phyloP scores from a whole-genome alignment of 1,284 basidiomycete genomes.

The Peniophora sp. region DNA sequence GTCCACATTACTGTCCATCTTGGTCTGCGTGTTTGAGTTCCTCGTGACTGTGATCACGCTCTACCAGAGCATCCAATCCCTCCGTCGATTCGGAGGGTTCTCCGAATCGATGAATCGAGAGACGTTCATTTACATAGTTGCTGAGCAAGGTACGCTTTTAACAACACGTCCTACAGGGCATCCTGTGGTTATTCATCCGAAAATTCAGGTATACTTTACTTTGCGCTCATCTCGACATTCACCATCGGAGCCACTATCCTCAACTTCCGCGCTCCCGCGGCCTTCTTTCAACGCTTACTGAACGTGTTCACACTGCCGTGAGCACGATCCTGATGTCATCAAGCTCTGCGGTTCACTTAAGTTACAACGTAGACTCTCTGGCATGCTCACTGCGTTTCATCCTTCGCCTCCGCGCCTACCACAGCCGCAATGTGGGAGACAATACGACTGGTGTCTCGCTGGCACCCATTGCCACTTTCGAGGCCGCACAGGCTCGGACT shows the following conservation, averaged over 20 bases:
- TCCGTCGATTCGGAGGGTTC: constrained; percentile 12
- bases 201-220: constrained; percentile 17
- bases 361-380: neutral
- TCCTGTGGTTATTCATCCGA: no score
- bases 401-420: neutral
- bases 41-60: constrained; percentile 19
- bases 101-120: constrained; percentile 12
- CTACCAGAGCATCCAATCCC: constrained; percentile 19
- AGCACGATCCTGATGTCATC: neutral
- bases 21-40: constrained; percentile 22
- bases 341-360: neutral
- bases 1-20: constrained; percentile 18
- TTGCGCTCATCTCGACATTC: constrained; percentile 20
- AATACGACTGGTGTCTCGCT: neutral
- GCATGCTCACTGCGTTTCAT: neutral
- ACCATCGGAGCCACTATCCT: constrained; percentile 19
- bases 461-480: neutral
- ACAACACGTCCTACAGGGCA: no score
- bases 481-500: neutral
- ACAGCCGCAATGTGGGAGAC: neutral
- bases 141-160: constrained; percentile 20
- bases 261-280: constrained; percentile 21
- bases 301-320: constrained; percentile 22
- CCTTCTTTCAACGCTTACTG: constrained; percentile 21
- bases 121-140: constrained; percentile 19